These are phyloP conservation scores for Coemansia sp. DNA, from an alignment of 192 early-diverging fungal genomes.

Conservation along the genomic window DNA sequence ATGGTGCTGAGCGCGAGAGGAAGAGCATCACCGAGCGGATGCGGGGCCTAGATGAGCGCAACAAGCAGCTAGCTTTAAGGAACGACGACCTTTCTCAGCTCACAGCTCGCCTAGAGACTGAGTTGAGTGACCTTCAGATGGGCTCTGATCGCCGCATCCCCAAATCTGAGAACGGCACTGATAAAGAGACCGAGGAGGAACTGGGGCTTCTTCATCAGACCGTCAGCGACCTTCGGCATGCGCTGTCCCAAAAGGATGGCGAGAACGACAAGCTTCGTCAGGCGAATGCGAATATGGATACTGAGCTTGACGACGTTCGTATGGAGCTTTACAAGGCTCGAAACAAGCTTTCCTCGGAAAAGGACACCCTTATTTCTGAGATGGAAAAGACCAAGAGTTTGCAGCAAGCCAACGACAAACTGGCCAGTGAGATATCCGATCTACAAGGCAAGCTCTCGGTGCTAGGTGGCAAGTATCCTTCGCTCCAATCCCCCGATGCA, in stretches of 20 bases:
- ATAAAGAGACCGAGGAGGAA: neutral
- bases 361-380: slow-evolving; percentile 6
- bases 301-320: slow-evolving; percentile 16
- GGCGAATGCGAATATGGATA: slow-evolving; percentile 13
- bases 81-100: slow-evolving; percentile 42
- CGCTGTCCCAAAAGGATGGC: slow-evolving; percentile 9
- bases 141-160: neutral
- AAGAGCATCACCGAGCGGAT: slow-evolving; percentile 1
- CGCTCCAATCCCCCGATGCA: neutral
- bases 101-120: slow-evolving; percentile 34
- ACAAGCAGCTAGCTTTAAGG: slow-evolving; percentile 5
- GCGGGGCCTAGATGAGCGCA: slow-evolving; percentile 23
- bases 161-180: neutral
- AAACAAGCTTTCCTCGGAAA: slow-evolving; percentile 5
- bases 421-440: neutral
- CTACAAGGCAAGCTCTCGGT: slow-evolving; percentile 6
- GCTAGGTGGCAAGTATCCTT: neutral
- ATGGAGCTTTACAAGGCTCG: slow-evolving; percentile 13
- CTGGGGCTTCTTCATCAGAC: slow-evolving; percentile 12
- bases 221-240: slow-evolving; percentile 11
- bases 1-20: slow-evolving; percentile 18
- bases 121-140: slow-evolving; percentile 31
- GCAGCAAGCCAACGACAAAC: neutral
- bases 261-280: slow-evolving; percentile 33
- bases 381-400: slow-evolving; percentile 8